Conservation (phyloP, 2,329 filamentous ascomycete genomes). For the Claviceps sp. region DNA sequence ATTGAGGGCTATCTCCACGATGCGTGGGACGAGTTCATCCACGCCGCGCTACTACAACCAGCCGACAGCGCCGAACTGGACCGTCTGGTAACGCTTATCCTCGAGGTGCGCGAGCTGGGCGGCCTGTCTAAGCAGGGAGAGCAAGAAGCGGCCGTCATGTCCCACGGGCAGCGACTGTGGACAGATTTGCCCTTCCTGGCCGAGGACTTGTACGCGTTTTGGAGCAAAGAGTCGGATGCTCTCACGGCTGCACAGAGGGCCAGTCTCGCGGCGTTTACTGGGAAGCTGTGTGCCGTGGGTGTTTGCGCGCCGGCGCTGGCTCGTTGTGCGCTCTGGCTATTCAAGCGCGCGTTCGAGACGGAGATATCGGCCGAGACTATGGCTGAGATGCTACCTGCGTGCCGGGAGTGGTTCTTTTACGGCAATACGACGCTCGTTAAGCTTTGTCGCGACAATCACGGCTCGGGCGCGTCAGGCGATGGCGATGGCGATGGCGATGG, state of each 20-base stretch:
- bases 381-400: conserved; percentile 2
- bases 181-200: conserved; percentile 5
- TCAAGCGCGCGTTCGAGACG: conserved; percentile 2
- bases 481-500: no score
- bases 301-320: conserved; percentile 1
- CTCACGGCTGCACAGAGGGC: not conserved
- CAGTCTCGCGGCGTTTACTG: conserved; percentile 1
- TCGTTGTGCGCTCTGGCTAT: conserved; percentile 5
- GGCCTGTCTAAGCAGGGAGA: no score
- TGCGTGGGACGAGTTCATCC: no score
- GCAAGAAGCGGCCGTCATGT: not conserved
- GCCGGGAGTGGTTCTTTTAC: conserved; percentile 3
- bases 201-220: conserved; percentile 1
- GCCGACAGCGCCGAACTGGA: no score
- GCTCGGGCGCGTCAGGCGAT: no score
- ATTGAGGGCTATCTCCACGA: no score
- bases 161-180: conserved; percentile 6
- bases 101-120: conserved; percentile 27
- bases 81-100: no score
- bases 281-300: conserved; percentile 6
- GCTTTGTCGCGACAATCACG: not conserved
- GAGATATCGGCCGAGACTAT: not conserved
- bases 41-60: no score
- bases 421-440: conserved; percentile 2
- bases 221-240: not conserved